Conservation (phyloP, 495 filamentous ascomycete genomes). For the Lichenothelia convexa region DNA sequence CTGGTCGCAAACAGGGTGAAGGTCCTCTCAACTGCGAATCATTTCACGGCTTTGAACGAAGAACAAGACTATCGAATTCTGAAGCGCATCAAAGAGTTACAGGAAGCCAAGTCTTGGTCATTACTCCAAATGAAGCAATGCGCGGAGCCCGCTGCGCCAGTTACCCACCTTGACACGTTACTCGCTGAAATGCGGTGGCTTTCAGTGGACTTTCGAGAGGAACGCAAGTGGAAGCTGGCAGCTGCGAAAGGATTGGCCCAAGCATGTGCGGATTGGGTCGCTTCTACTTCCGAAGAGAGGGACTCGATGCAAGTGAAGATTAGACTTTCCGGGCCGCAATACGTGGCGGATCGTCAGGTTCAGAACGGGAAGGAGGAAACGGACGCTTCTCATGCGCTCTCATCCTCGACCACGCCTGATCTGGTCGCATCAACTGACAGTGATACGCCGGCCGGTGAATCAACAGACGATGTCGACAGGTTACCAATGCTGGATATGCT, state of each 20-base stretch:
- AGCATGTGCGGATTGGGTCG: conserved; percentile 66
- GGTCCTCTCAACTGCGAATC: conserved; percentile 59
- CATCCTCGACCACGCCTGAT: conserved; percentile 10
- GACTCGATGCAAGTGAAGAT: conserved; percentile 46
- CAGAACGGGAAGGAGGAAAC: conserved; percentile 10
- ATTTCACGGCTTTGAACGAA: conserved; percentile 59
- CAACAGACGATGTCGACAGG: neutral
- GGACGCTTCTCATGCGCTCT: neutral
- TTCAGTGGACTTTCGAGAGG: conserved; percentile 84
- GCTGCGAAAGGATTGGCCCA: conserved; percentile 58
- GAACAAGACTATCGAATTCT: conserved; percentile 68
- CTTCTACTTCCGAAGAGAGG: conserved; percentile 39
- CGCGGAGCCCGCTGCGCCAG: conserved; percentile 55
- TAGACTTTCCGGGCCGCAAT: conserved; percentile 8
- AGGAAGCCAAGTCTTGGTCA: conserved; percentile 78
- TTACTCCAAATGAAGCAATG: conserved; percentile 67
- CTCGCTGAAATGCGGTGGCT: conserved; percentile 93
- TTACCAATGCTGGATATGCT: conserved; percentile 4
- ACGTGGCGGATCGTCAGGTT: conserved; percentile 24
- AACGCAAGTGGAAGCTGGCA: conserved; percentile 81
- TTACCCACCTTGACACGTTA: conserved; percentile 67
- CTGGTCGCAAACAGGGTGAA: conserved; percentile 62
- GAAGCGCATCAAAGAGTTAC: conserved; percentile 69
- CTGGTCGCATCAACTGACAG: conserved; percentile 18
- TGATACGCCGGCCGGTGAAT: conserved; percentile 12